Evolutionary conservation across 2,329 filamentous ascomycete species (phyloP).

Genomic region (Alternaria triticimaculans): DNA sequence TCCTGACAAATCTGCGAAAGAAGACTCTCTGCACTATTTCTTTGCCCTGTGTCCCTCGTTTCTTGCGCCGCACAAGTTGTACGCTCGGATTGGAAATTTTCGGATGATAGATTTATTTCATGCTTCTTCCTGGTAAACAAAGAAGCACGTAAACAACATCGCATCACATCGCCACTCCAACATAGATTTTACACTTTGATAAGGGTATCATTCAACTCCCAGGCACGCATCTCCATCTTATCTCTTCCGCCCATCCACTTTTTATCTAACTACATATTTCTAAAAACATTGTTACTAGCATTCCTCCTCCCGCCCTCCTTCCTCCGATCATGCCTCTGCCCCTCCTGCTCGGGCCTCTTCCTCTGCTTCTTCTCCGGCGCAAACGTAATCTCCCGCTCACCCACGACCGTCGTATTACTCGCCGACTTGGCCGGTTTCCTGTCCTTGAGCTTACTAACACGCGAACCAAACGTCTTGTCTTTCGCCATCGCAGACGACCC

Average conservation of each 20-base stretch:
- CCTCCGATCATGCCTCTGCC: slow-evolving; percentile 41
- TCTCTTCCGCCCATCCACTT: too few species aligned
- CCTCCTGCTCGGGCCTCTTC: slow-evolving; percentile 34
- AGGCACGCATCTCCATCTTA: background rate
- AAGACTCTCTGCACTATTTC: too few species aligned
- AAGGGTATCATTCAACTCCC: slow-evolving; percentile 1
- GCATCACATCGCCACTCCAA: background rate
- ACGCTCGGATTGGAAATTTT: too few species aligned
- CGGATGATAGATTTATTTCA: background rate
- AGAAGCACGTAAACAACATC: too few species aligned
- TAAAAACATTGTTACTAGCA: slow-evolving; percentile 78
- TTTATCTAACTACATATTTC: slow-evolving; percentile 71
- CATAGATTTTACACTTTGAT: background rate
- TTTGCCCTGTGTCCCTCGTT: too few species aligned
- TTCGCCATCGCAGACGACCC: slow-evolving; percentile 46
- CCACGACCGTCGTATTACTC: slow-evolving; percentile 48
- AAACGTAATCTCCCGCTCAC: slow-evolving; percentile 74
- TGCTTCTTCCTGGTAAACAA: background rate
- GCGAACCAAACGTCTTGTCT: slow-evolving; percentile 64
- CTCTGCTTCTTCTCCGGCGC: slow-evolving; percentile 63
- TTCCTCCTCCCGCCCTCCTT: slow-evolving; percentile 67
- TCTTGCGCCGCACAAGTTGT: too few species aligned
- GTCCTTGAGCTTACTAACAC: slow-evolving; percentile 54
- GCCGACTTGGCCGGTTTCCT: slow-evolving; percentile 17
- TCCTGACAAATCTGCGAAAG: too few species aligned